Evolutionary conservation across 1,139 yeast genomes (phyloP), one percentile per base, ranked within the genome.

Genomic region (Candida freyschussii): DNA sequence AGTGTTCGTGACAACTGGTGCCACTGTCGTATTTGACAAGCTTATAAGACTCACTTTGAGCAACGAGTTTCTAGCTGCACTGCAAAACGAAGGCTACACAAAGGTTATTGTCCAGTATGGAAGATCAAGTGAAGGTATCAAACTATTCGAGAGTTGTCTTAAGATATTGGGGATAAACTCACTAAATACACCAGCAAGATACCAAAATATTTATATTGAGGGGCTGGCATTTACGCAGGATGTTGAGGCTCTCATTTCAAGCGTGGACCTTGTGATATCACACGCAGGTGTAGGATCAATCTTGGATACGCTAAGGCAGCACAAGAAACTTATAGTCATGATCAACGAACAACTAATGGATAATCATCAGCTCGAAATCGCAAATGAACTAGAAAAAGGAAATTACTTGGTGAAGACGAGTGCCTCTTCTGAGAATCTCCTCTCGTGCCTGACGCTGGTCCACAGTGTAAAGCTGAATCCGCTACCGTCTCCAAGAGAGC

Each of bases 201-300:
- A 28, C 10, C 12, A 11, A 9, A 34, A 35, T 2, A 27, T 66
- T 2, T 43, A 46, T 4, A 47, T 74, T 8, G 53, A 56, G 16
- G 76, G 75, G 4, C 60, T 78, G 20, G 67, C 74, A 1, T 77
- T 75, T 51, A 62, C 73, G 5, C 44, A 57, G 2, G 53, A 62
- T 44, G 53, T 80, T 48, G 50, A 56, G 29, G 30, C 44, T 7
- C 39, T 72, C 17, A 69, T 79, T 2, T 23, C 46, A 0, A 27
- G 51, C 4, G 60, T 72, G 1, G 76, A 76, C 34, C 48, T 84
- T 27, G 82, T 89, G 7, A 68, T 91, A 10, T 78, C 95, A 1
- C 97, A 91, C 55, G 96, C 95, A 0, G 97, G 93, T 3, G 85
- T 97, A 0, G 98, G 98, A 2, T 83, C 96, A 0, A 83, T 91